Percentiles rank a stretch among this genome's conserved stretches.
Evolutionary conservation across 129 eudicot species (phyloP).

Genomic region (Chrysanthemum seticuspe): DNA sequence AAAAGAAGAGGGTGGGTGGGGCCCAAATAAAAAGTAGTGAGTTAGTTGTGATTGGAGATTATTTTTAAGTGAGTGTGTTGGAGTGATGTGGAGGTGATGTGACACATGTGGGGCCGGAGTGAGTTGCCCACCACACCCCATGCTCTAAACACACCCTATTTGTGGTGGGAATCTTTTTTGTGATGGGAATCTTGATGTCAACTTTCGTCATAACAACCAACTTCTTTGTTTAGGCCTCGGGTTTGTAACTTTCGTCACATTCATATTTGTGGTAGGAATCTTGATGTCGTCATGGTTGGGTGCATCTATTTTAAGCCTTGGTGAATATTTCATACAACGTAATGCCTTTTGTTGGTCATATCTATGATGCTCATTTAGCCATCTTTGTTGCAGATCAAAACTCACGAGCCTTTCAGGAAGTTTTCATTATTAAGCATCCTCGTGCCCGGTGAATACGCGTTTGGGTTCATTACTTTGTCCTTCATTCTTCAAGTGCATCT

Average conservation of each 20-base stretch:
- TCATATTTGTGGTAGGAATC: constrained; percentile 77
- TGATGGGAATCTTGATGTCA: no score
- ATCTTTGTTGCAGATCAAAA: constrained; percentile 56
- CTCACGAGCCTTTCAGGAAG: constrained; percentile 77
- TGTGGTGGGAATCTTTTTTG: no score
- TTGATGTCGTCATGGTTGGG: constrained; percentile 94
- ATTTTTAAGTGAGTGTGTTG: no score
- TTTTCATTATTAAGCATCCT: constrained; percentile 81
- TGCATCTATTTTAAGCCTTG: constrained; percentile 76
- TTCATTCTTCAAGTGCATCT: constrained; percentile 61
- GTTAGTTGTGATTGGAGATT: no score
- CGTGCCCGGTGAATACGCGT: constrained; percentile 90
- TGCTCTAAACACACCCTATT: not conserved
- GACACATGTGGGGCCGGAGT: no score
- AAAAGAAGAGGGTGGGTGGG: no score
- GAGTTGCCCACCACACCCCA: no score
- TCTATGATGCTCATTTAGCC: constrained; percentile 46
- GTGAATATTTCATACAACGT: constrained; percentile 75
- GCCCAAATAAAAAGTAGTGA: no score
- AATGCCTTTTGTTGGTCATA: constrained; percentile 83
- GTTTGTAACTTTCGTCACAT: constrained; percentile 68
- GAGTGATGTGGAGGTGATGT: no score
- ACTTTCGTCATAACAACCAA: not conserved
- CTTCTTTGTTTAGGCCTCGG: constrained; percentile 54
- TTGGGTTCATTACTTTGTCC: constrained; percentile 86